Evolutionary conservation across 176 grass and related monocot genomes (phyloP).

Genomic region (Olyra latifolia): DNA sequence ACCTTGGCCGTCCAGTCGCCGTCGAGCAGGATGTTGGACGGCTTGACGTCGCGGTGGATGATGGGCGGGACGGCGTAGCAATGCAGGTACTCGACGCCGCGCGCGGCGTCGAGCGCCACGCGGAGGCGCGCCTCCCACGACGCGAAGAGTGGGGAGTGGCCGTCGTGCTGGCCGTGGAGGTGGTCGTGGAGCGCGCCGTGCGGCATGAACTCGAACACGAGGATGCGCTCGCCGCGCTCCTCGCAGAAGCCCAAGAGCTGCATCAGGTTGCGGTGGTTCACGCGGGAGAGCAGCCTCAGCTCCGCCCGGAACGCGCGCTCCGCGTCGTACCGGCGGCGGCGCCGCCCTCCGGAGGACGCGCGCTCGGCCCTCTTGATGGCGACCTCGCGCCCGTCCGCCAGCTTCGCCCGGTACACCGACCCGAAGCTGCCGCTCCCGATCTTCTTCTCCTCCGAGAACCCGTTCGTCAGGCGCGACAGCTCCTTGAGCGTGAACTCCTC

Average conservation of each 20-base stretch:
- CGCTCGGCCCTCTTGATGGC: slow-evolving; percentile 76
- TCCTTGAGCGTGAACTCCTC: slow-evolving; percentile 62
- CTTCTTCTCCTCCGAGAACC: slow-evolving; percentile 57
- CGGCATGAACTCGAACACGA: slow-evolving; percentile 82
- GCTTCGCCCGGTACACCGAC: slow-evolving; percentile 68
- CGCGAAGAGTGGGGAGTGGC: slow-evolving; percentile 54
- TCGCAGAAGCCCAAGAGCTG: slow-evolving; percentile 76
- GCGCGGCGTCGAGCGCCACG: slow-evolving; percentile 82
- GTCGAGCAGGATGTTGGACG: slow-evolving; percentile 94
- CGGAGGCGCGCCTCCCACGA: slow-evolving; percentile 72
- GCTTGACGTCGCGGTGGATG: slow-evolving; percentile 95
- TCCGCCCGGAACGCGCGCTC: slow-evolving; percentile 83
- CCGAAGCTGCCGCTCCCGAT: slow-evolving; percentile 89
- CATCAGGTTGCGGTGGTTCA: slow-evolving; percentile 88
- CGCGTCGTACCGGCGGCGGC: slow-evolving; percentile 29
- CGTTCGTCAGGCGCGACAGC: slow-evolving; percentile 48
- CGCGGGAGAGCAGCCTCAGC: slow-evolving; percentile 65
- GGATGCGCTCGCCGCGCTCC: slow-evolving; percentile 71
- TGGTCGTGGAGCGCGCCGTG: slow-evolving; percentile 83
- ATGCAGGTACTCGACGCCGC: slow-evolving; percentile 94
- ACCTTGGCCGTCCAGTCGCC: slow-evolving; percentile 88
- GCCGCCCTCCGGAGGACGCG: background rate
- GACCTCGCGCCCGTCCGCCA: slow-evolving; percentile 62
- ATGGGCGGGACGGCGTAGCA: slow-evolving; percentile 89
- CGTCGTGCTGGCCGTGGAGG: slow-evolving; percentile 44